These are phyloP conservation scores for Colletotrichum sp. DNA, from an alignment of 2,329 filamentous ascomycete genomes.

Conservation along the genomic window DNA sequence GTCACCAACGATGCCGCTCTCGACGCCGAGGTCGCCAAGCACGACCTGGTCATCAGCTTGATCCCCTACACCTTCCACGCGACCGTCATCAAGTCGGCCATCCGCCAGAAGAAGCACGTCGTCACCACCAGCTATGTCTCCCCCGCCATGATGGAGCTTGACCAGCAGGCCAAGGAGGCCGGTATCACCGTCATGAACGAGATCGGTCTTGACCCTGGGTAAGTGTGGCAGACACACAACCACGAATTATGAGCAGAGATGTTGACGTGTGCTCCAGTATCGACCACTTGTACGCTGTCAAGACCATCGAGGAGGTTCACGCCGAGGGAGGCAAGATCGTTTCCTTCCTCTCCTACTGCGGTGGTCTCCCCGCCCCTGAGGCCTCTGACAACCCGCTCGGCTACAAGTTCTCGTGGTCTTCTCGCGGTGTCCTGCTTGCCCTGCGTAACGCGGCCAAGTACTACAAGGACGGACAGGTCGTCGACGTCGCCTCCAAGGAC, in stretches of 20 bases:
- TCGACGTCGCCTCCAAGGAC: constrained; percentile 66
- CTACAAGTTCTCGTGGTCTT: constrained; percentile 88
- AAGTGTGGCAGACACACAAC: background rate
- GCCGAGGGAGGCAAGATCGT: constrained; percentile 83
- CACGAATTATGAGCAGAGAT: background rate
- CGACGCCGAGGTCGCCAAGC: constrained; percentile 79
- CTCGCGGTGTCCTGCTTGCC: constrained; percentile 85
- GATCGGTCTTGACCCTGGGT: constrained; percentile 67
- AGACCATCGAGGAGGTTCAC: constrained; percentile 90
- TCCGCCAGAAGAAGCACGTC: constrained; percentile 92
- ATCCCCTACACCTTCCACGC: constrained; percentile 94
- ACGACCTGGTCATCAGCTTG: constrained; percentile 79
- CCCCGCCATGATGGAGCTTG: constrained; percentile 89
- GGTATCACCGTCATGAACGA: constrained; percentile 99
- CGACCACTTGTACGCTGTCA: constrained; percentile 81
- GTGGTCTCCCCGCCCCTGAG: constrained; percentile 76
- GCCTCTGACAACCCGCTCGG: constrained; percentile 87
- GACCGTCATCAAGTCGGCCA: constrained; percentile 89
- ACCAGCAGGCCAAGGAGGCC: constrained; percentile 82
- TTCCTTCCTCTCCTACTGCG: constrained; percentile 84
- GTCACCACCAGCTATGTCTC: constrained; percentile 95
- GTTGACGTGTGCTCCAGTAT: constrained; percentile 48
- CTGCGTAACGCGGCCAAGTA: constrained; percentile 85
- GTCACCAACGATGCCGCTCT: constrained; percentile 79
- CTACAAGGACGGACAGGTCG: constrained; percentile 79